Base-by-base conservation (phyloP, 2,329 filamentous ascomycete species). In the Verticillium alfalfae region DNA sequence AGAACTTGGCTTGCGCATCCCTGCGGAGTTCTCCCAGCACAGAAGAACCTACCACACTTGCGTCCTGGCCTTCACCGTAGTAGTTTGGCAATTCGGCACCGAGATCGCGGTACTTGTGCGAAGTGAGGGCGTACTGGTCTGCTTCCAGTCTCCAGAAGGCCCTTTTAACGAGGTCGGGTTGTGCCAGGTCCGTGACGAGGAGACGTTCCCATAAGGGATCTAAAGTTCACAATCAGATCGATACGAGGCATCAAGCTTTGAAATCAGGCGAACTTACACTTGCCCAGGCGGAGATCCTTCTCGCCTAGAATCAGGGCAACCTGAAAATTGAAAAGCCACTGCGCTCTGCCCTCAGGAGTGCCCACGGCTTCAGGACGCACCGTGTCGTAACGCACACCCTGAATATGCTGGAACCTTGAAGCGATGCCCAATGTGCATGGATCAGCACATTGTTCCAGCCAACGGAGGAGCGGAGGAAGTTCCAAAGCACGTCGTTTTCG, bases 311-410 rank as follows among this genome's bases (percentile, higher is more conserved):
- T 78, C 15, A 89, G 74, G 9, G 87, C 86, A 58, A 83, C 85
- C 61, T 88, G 84, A 3, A 83, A 85, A 67, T 88, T 89, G 58
- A 89, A 79, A 61, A 89, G 73, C 86, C 87, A 89, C 66, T 86
- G 85, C 66, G 88, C 86, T 58, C 85, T 80, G n/a, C 85, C 86
- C 56, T 81, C 81, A 1, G 79, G 67, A 12, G 81, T 83, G 8
- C 81, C 81, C 6, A 81, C 84, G 15, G 80, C 75, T 36, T 79
- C 78, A 3, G 80, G 79, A 15, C 79, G 79, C 61, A 89, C 86
- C 4, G 85, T 88, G 70, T 89, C 86, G 68, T 85, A 88, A 26
- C 87, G 83, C 57, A 87, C 84, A 16, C 86, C 86, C 66, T 84
- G 80, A 64, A 88, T 82, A 56, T 74, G 76, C 64, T 78, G 78